Conservation (phyloP, 78 protist genomes). For the slime mould (Dictyostelium discoideum) region DNA sequence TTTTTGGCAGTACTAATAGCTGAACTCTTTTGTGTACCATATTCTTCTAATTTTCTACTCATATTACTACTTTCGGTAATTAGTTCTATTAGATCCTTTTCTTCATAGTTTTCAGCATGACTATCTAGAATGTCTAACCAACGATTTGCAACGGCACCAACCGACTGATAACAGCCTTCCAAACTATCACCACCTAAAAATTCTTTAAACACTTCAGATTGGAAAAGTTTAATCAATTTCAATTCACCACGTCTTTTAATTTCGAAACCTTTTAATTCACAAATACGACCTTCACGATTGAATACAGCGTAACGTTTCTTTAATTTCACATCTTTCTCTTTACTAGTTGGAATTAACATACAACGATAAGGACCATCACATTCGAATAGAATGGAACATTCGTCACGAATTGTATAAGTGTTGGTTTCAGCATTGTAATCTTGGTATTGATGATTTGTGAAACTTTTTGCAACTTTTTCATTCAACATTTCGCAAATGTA, state of each 20-base stretch:
- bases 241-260: slow-evolving; percentile 99
- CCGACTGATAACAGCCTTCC: slow-evolving; percentile 92
- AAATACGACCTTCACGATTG: slow-evolving; percentile 92
- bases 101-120: slow-evolving; percentile 87
- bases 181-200: slow-evolving; percentile 90
- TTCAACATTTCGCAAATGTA: slow-evolving; percentile 98
- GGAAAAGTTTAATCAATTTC: slow-evolving; percentile 97
- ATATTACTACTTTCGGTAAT: slow-evolving; percentile 94
- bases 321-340: slow-evolving; percentile 94
- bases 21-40: slow-evolving; percentile 87
- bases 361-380: slow-evolving; percentile 99
- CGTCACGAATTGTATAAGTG: slow-evolving; percentile 72
- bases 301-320: slow-evolving; percentile 97
- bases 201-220: slow-evolving; percentile 89
- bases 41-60: slow-evolving; percentile 93
- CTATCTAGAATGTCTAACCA: slow-evolving; percentile 95
- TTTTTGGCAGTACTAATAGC: slow-evolving; percentile 92
- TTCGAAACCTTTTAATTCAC: slow-evolving; percentile 99
- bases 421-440: background rate
- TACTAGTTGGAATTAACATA: slow-evolving; percentile 98
- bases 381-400: slow-evolving; percentile 98
- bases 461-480: slow-evolving; percentile 84
- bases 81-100: slow-evolving; percentile 91
- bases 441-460: slow-evolving; percentile 98
- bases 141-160: slow-evolving; percentile 92